Evolutionary conservation across 768 basidiomycete species (phyloP).

Genomic region (Leccinellum albellum): DNA sequence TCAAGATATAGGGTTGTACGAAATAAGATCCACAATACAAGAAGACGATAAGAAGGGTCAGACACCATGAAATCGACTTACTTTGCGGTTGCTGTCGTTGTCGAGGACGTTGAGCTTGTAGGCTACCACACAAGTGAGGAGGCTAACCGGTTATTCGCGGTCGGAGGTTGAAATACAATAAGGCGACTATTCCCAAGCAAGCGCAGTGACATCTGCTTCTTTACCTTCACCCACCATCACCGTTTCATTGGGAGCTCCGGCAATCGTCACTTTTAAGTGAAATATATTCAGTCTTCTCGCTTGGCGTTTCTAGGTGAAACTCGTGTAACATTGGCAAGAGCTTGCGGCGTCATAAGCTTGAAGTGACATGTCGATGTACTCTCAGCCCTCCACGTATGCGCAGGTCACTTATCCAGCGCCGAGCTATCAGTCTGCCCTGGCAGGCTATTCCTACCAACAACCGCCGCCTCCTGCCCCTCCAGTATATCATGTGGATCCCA

Average conservation of each 20-base stretch:
- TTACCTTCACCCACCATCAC: conserved; percentile 47
- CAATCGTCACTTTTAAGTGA: conserved; percentile 49
- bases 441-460: conserved; percentile 46
- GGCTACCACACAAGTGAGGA: conserved; percentile 2
- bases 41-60: background rate
- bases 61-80: conserved; percentile 16
- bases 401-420: conserved; percentile 30
- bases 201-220: conserved; percentile 27
- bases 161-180: conserved; percentile 35
- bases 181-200: conserved; percentile 25
- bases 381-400: conserved; percentile 45
- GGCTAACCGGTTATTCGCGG: conserved; percentile 25
- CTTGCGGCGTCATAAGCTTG: conserved; percentile 36
- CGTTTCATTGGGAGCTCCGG: conserved; percentile 35
- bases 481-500: conserved; percentile 57
- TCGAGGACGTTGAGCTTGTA: conserved; percentile 22
- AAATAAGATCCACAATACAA: background rate
- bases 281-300: conserved; percentile 37
- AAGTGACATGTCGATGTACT: conserved; percentile 58
- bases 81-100: conserved; percentile 25
- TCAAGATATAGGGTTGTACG: background rate
- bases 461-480: conserved; percentile 39
- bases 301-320: conserved; percentile 31
- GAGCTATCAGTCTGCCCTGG: conserved; percentile 43
- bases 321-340: conserved; percentile 31